A percentile compares a stretch with the other conserved stretches of the same genome.
Conservation (phyloP, 768 basidiomycete genomes). For the Tremella yokohamensis region DNA sequence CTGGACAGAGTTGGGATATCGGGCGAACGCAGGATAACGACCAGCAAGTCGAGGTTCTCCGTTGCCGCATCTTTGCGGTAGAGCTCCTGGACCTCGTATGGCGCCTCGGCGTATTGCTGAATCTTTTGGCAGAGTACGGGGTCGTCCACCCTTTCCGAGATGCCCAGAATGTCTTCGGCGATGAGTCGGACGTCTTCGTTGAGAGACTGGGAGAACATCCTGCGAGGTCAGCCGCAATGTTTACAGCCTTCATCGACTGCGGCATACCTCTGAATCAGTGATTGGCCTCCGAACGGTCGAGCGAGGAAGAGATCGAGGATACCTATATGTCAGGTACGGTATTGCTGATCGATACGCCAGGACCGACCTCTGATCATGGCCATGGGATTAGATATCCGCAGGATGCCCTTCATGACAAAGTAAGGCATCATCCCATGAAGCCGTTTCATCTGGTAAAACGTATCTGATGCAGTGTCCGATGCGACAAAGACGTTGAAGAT, state of each 20-base stretch:
- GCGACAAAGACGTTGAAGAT: constrained; percentile 94
- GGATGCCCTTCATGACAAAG: constrained; percentile 84
- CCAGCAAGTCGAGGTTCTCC: constrained; percentile 72
- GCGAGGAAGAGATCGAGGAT: constrained; percentile 93
- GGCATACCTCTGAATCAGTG: constrained; percentile 76
- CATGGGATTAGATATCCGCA: constrained; percentile 92
- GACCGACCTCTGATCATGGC: constrained; percentile 82
- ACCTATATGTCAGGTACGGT: constrained; percentile 45
- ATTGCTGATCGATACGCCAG: not conserved
- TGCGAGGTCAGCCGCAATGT: constrained; percentile 41
- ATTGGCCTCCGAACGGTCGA: constrained; percentile 90
- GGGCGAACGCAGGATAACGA: constrained; percentile 71
- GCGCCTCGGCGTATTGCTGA: constrained; percentile 76
- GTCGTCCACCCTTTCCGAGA: constrained; percentile 85
- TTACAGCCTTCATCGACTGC: not conserved
- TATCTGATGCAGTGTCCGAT: constrained; percentile 84
- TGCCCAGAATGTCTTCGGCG: constrained; percentile 79
- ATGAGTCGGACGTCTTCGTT: constrained; percentile 81
- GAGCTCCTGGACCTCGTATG: constrained; percentile 78
- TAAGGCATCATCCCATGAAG: constrained; percentile 97
- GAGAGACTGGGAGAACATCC: constrained; percentile 93
- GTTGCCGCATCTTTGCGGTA: constrained; percentile 75
- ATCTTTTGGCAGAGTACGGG: constrained; percentile 83
- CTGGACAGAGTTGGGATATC: constrained; percentile 72
- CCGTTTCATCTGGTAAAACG: constrained; percentile 79